Base-by-base conservation (phyloP, 2,329 filamentous ascomycete genomes). In the Neonectria sp. region DNA sequence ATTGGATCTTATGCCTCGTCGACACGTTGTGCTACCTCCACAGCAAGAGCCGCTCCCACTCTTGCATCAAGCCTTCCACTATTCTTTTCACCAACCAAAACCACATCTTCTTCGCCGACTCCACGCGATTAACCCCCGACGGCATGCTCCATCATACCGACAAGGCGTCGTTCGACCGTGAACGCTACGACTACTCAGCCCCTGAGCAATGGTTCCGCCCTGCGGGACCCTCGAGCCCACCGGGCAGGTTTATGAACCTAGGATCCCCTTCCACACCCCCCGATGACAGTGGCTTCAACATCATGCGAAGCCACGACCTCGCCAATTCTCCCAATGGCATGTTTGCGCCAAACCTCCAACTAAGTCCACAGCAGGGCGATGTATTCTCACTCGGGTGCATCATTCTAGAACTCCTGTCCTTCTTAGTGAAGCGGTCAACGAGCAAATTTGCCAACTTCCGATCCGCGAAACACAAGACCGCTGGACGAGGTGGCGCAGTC, bases 1-100 rank as follows among this genome's bases (percentile, higher is more conserved):
- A 93, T 77, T 95, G 92, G 92, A 88, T 94, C 74, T 89, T 92
- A 74, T 95, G 92, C 76, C 84, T 95, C 4, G 85, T 87, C 46
- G 91, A 93, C 76, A 90, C 91, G 1, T 76, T 94, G 17, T 88
- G 90, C 60, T 92, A 88, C 68, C 81, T 95, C 3, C 92, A 95
- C 76, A 86, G 85, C 68, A 86, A 86, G 55, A 89, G 90, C 2
- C 85, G 89, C 27, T 87, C 88, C 3, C 92, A 95, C 73, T 87
- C 88, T 25, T 90, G 89, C 55, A 93, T 95, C 76, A 89, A 89
- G 68, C 92, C 92, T 1, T 91, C 91, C 0, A 92, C 91, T 11
- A 86, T 95, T 27, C 85, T 92, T 73, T 88, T 94, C 72, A 89
- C 91, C 72, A 82, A 85, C 66, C 84, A 88, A 67, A 91, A 93